Evolutionary conservation across 2,329 filamentous ascomycete species (phyloP).

Genomic region (Colletotrichum sidae): DNA sequence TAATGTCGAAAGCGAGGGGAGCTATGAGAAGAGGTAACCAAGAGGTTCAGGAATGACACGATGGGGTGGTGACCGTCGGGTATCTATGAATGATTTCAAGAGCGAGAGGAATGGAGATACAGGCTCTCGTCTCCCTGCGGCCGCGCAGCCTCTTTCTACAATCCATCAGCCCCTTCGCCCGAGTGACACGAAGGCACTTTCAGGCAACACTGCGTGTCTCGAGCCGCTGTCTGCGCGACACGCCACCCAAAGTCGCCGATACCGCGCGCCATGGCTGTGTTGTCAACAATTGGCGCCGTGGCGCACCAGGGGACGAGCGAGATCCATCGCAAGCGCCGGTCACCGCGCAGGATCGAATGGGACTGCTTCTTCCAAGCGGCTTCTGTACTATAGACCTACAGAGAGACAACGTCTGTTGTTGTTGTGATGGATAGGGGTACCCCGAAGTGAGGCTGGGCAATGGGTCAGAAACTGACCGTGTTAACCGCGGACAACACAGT

Average conservation of each 20-base stretch:
- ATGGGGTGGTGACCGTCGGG: too few species aligned
- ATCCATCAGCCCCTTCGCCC: not conserved
- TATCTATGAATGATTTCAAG: not conserved
- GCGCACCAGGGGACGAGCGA: not conserved
- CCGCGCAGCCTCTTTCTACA: not conserved
- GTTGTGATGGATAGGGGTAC: not conserved
- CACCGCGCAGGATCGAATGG: not conserved
- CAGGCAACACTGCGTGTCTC: not conserved
- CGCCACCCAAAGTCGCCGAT: not conserved
- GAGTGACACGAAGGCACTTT: not conserved
- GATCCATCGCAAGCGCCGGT: not conserved
- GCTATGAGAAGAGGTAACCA: not conserved
- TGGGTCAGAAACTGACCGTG: too few species aligned
- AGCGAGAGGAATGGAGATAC: not conserved
- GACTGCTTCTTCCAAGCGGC: not conserved
- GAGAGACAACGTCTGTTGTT: too few species aligned
- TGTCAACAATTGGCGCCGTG: not conserved
- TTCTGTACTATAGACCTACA: not conserved
- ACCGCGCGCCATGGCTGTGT: not conserved
- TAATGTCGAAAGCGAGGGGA: not conserved
- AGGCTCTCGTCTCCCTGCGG: not conserved
- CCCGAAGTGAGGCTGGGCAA: too few species aligned
- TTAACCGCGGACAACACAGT: too few species aligned
- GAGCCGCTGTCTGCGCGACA: slow-evolving; percentile 1
- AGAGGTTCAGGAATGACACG: not conserved